Base-by-base conservation (phyloP, 2,329 filamentous ascomycete genomes). In the Rhinocladiella similis region DNA sequence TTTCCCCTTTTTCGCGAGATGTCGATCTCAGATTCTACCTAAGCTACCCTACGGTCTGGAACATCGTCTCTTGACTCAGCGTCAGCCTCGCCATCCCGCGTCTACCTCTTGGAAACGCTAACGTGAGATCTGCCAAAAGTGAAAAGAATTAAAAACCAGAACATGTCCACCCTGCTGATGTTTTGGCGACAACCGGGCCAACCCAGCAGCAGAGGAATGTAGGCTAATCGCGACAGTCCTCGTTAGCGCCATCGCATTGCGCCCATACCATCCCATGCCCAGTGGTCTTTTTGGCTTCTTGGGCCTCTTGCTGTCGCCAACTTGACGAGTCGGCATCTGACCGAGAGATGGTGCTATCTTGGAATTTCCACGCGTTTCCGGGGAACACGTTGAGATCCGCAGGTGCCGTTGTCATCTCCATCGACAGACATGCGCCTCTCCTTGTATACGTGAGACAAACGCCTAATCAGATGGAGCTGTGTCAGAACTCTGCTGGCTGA, bases 131-230 rank as follows among this genome's bases (percentile, higher is more conserved):
- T 47, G 29, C 29, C 19, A 27, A 27, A 27, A 27, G 3, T 27
- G 25, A 27, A 27, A 16, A 42, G 25, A 14, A 47, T 6, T 33
- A 14, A 22, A 47, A 22, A 29, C 18, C 19, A 22, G 14, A 19
- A 19, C 38, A 41, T 16, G n/a, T 41, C 18, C 38, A 38, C 38
- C n/a, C 19, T 9, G 54, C 54, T 56, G 43, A 51, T 52, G 49
- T 48, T 51, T 29, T 42, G 54, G 48, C 47, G 35, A 48, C 54
- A 9, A 36, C 38, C 35, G 27, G n/a, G 20, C 47, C 29, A 14
- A 20, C 49, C 49, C 22, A 39, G 49, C 49, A 57, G 49, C 49
- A 48, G 9, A 52, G 49, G 54, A 53, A 57, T 57, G 54, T 22
- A 43, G 54, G 43, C 49, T 57, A 53, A 53, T 46, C 50, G 52